phyloP scores from a whole-genome alignment of 305 asterid genomes.

The Solanum aculeatissimum region DNA sequence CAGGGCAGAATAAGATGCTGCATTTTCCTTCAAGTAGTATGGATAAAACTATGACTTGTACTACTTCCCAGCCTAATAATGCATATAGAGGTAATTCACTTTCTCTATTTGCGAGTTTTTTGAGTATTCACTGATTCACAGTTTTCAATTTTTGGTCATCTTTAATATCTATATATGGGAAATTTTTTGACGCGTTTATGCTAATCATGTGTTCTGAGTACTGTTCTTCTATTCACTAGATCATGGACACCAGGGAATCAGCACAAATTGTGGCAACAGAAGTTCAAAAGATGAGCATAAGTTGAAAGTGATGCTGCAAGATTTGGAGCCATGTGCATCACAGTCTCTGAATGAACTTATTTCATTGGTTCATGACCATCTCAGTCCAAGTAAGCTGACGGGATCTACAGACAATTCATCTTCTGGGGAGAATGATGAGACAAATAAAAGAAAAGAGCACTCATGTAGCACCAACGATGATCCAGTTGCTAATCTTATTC shows the following conservation, averaged over 20 bases:
- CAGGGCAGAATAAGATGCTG: slow-evolving; percentile 78
- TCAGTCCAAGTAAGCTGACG: slow-evolving; percentile 33
- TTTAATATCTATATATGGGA: slow-evolving; percentile 1
- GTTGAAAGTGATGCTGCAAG: slow-evolving; percentile 30
- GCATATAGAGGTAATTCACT: slow-evolving; percentile 14
- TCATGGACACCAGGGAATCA: slow-evolving; percentile 16
- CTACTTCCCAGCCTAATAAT: slow-evolving; percentile 25
- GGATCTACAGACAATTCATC: slow-evolving; percentile 20
- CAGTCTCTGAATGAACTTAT: slow-evolving; percentile 62
- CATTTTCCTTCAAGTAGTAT: slow-evolving; percentile 27
- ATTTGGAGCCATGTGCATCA: slow-evolving; percentile 50
- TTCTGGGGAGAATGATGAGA: slow-evolving; percentile 21
- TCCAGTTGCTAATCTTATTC: slow-evolving; percentile 58
- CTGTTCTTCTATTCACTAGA: slow-evolving; percentile 21
- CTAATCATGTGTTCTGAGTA: slow-evolving; percentile 7
- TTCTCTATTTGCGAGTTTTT: neutral
- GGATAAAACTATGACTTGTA: slow-evolving; percentile 14
- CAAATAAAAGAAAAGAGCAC: slow-evolving; percentile 14
- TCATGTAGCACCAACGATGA: slow-evolving; percentile 51
- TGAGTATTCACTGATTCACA: neutral
- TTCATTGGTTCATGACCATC: slow-evolving; percentile 52
- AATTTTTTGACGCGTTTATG: neutral
- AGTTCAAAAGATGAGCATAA: slow-evolving; percentile 23
- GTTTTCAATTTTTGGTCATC: neutral
- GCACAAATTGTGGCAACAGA: slow-evolving; percentile 14